Base-by-base conservation (phyloP, 192 early-diverging fungal genomes). In the Thoreauomyces humboldtii region DNA sequence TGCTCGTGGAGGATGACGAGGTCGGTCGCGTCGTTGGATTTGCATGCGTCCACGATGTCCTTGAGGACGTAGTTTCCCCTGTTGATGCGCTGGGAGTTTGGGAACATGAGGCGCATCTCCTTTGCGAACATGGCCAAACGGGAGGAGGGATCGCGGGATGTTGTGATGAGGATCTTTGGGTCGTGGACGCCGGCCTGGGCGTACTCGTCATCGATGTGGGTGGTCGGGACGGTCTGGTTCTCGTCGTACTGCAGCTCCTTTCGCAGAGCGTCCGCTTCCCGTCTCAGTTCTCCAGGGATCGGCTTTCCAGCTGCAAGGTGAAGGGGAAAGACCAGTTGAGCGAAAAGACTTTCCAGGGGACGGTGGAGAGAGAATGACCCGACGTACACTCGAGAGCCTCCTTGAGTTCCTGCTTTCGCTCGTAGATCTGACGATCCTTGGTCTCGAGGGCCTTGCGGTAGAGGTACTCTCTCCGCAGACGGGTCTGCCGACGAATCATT, bases 201-300 rank as follows among this genome's bases (percentile, higher is more conserved):
- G 73, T 99, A 99, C 83, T 99, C 96, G 62, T 99, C 95, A 79
- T 99, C 96, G 50, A 93, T 87, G 66, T 96, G 93, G 9, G 86
- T 83, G 5, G 81, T 78, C 7, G 87, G 87, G 17, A 61, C 83
- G 29, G 72, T 72, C 74, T 94, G 90, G 4, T 88, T 87, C 76
- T 99, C 94, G 75, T 99, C 95, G 57, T 87, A 91, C 56, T 81
- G 83, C 33, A 99, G 73, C 33, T 92, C 89, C 59, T 90, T 86
- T 71, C 84, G 85, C 37, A 94, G 73, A 29, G 71, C 67, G 19
- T 83, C 81, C 14, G 86, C 90, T 59, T 91, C 93, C 56, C 89
- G 86, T 57, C 87, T 75, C 50, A 97, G 75, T 63, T 96, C 91
- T n/a, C 81, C 86, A 3, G 96, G 90, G 27, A 99, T 80, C 36